Evolutionary conservation across 2,329 filamentous ascomycete species (phyloP).

Genomic region (Neofusicoccum kwambonambiense): DNA sequence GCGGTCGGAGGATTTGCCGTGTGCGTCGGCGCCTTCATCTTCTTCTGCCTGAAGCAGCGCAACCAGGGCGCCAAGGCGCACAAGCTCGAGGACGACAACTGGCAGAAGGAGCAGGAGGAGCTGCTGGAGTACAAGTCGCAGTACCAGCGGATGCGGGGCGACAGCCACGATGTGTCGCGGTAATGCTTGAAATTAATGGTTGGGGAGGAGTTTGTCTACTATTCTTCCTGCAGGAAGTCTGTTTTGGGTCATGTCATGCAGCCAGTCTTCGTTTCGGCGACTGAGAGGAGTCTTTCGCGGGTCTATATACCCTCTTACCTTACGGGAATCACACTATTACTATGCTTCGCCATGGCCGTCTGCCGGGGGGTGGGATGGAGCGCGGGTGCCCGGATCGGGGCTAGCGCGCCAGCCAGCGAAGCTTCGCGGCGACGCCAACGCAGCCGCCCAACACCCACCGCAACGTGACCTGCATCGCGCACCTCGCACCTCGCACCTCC

Average conservation of each 20-base stretch:
- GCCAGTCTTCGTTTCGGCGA: background rate
- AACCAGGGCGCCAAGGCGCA: conserved; percentile 36
- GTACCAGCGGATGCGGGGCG: conserved; percentile 11
- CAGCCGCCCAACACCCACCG: background rate
- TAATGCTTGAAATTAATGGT: background rate
- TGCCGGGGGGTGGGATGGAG: background rate
- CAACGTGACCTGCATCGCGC: background rate
- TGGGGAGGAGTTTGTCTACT: conserved; percentile 15
- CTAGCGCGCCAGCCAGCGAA: background rate
- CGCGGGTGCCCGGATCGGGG: background rate
- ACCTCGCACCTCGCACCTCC: background rate
- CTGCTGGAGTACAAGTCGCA: conserved; percentile 20
- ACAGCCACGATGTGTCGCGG: conserved; percentile 8
- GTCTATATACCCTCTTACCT: conserved; percentile 15
- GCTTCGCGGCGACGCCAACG: background rate
- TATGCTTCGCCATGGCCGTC: background rate
- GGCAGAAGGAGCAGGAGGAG: conserved; percentile 32
- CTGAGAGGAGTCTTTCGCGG: conserved; percentile 14
- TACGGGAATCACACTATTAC: background rate
- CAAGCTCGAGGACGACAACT: conserved; percentile 31
- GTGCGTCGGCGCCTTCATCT: conserved; percentile 28
- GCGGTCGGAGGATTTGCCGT: conserved; percentile 30
- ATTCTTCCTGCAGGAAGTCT: conserved; percentile 8
- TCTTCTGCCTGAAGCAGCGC: conserved; percentile 41
- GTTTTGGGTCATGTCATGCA: conserved; percentile 13